Evolutionary conservation across 345 rosid genomes (phyloP), one percentile per base, ranked within the genome.

Genomic region (Pistacia atlantica): DNA sequence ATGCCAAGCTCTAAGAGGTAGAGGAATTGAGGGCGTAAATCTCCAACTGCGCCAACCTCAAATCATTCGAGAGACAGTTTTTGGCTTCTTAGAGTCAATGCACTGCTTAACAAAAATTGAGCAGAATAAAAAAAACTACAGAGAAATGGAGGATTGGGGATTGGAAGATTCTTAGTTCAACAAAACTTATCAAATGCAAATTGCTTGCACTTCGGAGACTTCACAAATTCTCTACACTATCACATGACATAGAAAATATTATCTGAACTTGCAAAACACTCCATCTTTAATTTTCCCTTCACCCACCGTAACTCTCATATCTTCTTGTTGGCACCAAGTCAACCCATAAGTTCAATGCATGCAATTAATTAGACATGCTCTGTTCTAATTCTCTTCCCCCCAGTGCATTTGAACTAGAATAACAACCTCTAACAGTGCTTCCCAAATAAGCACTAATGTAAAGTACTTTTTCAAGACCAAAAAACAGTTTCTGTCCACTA

Each of bases 1-100:
- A 95, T 70, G 28, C 98, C 98, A 11, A 95, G 91, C 64, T 90
- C 97, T 49, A 90, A 81, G 68, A 95, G 94, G 83, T 95, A 95
- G 67, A 82, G 87, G 10, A 88, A 71, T 28, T 89, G 97, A 55
- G 95, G 97, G 14, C 87, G 92, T 35, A 91, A 90, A 46, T 86
- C 78, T 70, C 97, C 98, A 67, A 83, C 81, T 16, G 83, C 76
- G 57, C 85, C 88, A 33, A 76, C 81, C 83, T 90, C 92, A 7
- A 7, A 88, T 88, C 59, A 93, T 90, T 31, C 93, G 88, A 71
- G 93, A 83, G 20, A 92, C 63, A 4, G 95, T 97, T 80, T 84
- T 91, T 38, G 82, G 80, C 75, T 90, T 89, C 81, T 81, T 86
- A 35, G 85, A 75, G 65, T 88, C 82, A 6, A 56, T 18, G 35